Base-by-base conservation (phyloP, 192 early-diverging fungal genomes). In the Gigaspora rosea region DNA sequence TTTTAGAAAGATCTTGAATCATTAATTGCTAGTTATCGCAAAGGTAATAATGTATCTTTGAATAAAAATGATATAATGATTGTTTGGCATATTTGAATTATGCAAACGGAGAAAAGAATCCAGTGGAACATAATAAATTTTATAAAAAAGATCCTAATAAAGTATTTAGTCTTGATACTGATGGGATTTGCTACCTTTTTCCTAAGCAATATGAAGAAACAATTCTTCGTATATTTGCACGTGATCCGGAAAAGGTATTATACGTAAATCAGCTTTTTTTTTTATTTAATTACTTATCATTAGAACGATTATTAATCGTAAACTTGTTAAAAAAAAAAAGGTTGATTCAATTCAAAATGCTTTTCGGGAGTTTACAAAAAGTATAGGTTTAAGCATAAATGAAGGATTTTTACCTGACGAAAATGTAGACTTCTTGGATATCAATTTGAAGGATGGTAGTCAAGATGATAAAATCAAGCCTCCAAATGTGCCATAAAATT, bases 21-120 rank as follows among this genome's bases (percentile, higher is more conserved):
- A 89, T 71, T 89, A 93, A 64, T 70, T 78, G 7, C 18, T 18
- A 56, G 12, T 56, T 11, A n/a, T 13, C 52, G 12, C 18, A 56
- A 56, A 11, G 12, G 4, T 56, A 76, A 82, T 33, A 87, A 86
- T 49, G 93, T 91, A 62, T 79, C 86, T 68, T 81, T 97, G 47
- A 76, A 35, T 0, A 86, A 87, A 77, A 79, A 88, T 6, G 95
- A 96, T 78, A 88, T 97, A 8, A 90, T 94, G 80, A 83, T 95
- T 2, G 84, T 93, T 58, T 88, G 86, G 63, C 65, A 88, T 90
- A 86, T 27, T 88, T 96, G 22, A 91, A 94, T 79, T 96, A 93
- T 81, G 93, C 93, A 16, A 92, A 94, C 90, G 87, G 90, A 65
- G 88, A 90, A 56, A 80, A 89, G 36, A 96, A 98, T 73, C 97